phyloP scores from a whole-genome alignment of 2,329 filamentous ascomycete genomes.

The Curvularia eragrostidis region DNA sequence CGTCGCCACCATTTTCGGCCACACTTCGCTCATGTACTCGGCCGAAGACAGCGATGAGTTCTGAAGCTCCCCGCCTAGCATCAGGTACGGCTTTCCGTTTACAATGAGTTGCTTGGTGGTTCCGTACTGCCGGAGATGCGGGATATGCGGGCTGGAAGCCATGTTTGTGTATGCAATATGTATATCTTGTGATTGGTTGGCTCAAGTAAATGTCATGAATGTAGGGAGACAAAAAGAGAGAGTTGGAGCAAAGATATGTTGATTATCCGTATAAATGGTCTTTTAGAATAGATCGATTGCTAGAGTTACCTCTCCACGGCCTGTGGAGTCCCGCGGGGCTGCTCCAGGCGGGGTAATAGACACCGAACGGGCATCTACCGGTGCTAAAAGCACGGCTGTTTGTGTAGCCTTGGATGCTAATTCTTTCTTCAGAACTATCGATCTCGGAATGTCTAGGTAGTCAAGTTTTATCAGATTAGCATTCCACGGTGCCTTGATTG shows the following conservation, averaged over 20 bases:
- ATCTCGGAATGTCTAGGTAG: not conserved
- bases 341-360: constrained; percentile 10
- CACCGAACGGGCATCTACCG: constrained; percentile 12
- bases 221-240: not conserved
- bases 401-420: not conserved
- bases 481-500: not conserved
- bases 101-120: constrained; percentile 50
- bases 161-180: constrained; percentile 8
- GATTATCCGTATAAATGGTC: not conserved
- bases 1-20: constrained; percentile 52
- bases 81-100: constrained; percentile 54
- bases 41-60: constrained; percentile 57
- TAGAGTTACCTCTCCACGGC: not conserved
- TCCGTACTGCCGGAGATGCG: constrained; percentile 31
- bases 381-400: constrained; percentile 10
- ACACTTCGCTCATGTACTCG: constrained; percentile 54
- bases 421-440: not conserved
- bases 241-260: not conserved
- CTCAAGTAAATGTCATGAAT: not conserved
- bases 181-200: not conserved
- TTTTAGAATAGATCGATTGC: not conserved
- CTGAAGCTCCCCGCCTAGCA: constrained; percentile 56
- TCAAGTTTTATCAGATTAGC: not conserved
- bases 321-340: constrained; percentile 2
- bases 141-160: constrained; percentile 20